Percentiles rank a stretch among this genome's conserved stretches.
Conservation (phyloP, 2,329 filamentous ascomycete species). For the Teratosphaeria destructans region DNA sequence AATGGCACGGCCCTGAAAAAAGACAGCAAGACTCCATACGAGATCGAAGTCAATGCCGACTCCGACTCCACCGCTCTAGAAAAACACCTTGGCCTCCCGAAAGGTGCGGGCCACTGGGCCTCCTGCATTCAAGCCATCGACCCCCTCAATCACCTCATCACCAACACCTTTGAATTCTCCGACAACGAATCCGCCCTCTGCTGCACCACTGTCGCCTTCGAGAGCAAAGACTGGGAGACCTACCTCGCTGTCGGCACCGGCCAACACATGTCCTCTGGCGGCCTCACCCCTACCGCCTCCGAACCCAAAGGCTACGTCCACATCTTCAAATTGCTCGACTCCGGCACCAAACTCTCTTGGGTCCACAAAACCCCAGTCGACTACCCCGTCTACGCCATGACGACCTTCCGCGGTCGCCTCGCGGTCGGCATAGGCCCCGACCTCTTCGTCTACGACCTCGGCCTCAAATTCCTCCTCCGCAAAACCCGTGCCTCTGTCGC, state of each 20-base stretch:
- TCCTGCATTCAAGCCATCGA: conserved; percentile 92
- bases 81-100: conserved; percentile 80
- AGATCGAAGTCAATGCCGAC: not conserved
- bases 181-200: conserved; percentile 90
- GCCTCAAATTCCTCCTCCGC: conserved; percentile 81
- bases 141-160: conserved; percentile 47
- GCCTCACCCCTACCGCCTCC: not conserved
- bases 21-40: conserved; percentile 3
- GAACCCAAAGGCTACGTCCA: conserved; percentile 62
- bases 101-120: conserved; percentile 78
- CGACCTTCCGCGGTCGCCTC: conserved; percentile 86
- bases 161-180: conserved; percentile 70
- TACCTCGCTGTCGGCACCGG: conserved; percentile 93
- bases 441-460: conserved; percentile 82
- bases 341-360: conserved; percentile 81
- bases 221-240: conserved; percentile 71
- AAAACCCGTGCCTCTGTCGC: conserved; percentile 48
- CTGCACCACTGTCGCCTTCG: conserved; percentile 72
- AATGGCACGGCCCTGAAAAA: not conserved
- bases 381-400: conserved; percentile 76
- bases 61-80: conserved; percentile 10
- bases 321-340: conserved; percentile 79
- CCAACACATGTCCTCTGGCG: conserved; percentile 57
- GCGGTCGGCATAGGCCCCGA: conserved; percentile 75
- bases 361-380: conserved; percentile 94